Base-by-base conservation (phyloP, 2,329 filamentous ascomycete species). In the Simplicillium sp. region DNA sequence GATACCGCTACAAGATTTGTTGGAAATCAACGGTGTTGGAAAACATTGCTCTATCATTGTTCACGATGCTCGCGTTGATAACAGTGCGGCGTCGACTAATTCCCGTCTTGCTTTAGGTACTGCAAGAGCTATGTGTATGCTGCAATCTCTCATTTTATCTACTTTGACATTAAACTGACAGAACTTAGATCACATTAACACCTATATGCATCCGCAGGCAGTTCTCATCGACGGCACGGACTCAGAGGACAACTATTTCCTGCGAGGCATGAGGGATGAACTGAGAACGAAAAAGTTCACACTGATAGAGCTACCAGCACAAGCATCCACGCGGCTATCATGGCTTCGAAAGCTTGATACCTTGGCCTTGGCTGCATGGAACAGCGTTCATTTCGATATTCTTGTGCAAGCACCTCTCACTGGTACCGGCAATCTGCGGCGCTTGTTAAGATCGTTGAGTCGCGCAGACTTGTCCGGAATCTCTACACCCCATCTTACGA, bases 291-390 rank as follows among this genome's bases (percentile, higher is more conserved):
- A 76, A 9, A 62, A 63, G 1, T 68, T 74, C n/a, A 66, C 87
- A 2, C 60, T 94, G 13, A 84, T 97, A 40, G 80, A 87, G 55
- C 67, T 97, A 16, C 86, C 89, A 1, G 65, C 68, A 31, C 68
- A 75, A 40, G 69, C 74, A 2, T 70, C 71, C 18, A 75, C 82
- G 40, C 72, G 77, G 31, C 72, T 89, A 29, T 66, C 75, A 47
- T 97, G 89, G 87, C 68, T 95, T 33, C 77, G 84, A 1, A 78
- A 80, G 46, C 69, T 97, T 11, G 87, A 94, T 54, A 77, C 82
- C 44, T 65, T 70, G 14, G 80, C 87, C 25, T 64, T 96, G 43
- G 71, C 67, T 49, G 83, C 75, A 29, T 96, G 89, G 89, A 81
- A 90, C 56, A 75, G 78, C 36, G 69, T 86, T 5, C 77, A 72